Evolutionary conservation across 2,329 filamentous ascomycete species (phyloP).

Genomic region (Pezicula neosporulosa): DNA sequence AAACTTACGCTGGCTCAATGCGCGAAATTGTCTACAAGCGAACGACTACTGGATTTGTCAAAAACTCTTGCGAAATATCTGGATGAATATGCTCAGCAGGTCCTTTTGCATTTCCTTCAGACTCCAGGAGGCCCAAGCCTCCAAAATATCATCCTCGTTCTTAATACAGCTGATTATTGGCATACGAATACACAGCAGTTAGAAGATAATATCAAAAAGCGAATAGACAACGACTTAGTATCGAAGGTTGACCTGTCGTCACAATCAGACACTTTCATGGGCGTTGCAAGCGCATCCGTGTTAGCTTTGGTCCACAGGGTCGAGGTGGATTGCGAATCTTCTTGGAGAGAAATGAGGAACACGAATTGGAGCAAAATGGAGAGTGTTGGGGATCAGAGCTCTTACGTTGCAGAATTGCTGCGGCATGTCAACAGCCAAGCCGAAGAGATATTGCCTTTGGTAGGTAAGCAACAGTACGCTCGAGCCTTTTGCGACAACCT

Average conservation of each 20-base stretch:
- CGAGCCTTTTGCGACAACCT: constrained; percentile 93
- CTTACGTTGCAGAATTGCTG: constrained; percentile 82
- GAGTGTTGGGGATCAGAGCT: constrained; percentile 87
- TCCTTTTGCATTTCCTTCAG: constrained; percentile 71
- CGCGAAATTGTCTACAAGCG: constrained; percentile 91
- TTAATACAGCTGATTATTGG: constrained; percentile 98
- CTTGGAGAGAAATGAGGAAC: constrained; percentile 97
- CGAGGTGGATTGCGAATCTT: constrained; percentile 76
- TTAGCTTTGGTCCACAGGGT: constrained; percentile 80
- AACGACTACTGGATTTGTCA: constrained; percentile 78
- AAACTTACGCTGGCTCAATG: constrained; percentile 90
- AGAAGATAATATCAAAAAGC: constrained; percentile 89
- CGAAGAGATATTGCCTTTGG: constrained; percentile 69
- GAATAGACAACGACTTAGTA: constrained; percentile 77
- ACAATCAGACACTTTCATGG: constrained; percentile 92
- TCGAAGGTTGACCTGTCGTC: constrained; percentile 82
- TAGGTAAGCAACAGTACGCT: constrained; percentile 91
- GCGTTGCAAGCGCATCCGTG: constrained; percentile 85
- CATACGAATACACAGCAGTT: constrained; percentile 89
- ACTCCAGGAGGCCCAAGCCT: constrained; percentile 46
- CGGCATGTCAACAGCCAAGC: constrained; percentile 68
- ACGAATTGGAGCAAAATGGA: constrained; percentile 95
- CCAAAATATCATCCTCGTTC: constrained; percentile 77
- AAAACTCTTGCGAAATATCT: constrained; percentile 87
- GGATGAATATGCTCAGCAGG: constrained; percentile 92